Percentiles rank a stretch among this genome's conserved stretches.
Conservation (phyloP, 1,139 yeast species). For the Zhuliangozyma blackwelliae region DNA sequence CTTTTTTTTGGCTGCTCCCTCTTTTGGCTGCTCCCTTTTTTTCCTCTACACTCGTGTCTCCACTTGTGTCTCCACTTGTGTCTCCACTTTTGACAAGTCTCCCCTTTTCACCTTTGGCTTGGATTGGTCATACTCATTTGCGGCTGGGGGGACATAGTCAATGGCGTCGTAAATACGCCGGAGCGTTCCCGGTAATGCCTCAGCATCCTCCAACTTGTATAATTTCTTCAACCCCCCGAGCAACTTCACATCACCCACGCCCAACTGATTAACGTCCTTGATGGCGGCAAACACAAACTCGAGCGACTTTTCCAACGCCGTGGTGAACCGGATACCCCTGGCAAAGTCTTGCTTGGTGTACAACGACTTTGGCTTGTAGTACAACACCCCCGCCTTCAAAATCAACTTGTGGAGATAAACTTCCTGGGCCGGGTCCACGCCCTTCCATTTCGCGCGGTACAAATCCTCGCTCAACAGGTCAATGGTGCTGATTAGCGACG, state of each 20-base stretch:
- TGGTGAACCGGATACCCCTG: constrained; percentile 10
- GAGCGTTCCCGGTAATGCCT: neutral
- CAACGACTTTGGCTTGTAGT: constrained; percentile 23
- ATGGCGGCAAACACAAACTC: constrained; percentile 17
- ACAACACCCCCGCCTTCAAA: constrained; percentile 27
- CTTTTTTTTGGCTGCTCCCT: no score
- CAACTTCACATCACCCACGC: constrained; percentile 15
- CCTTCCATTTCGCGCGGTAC: constrained; percentile 26
- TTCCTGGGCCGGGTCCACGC: constrained; percentile 11
- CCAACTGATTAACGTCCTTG: constrained; percentile 13
- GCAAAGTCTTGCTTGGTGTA: constrained; percentile 1
- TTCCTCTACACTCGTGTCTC: no score
- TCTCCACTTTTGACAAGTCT: no score
- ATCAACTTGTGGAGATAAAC: constrained; percentile 22
- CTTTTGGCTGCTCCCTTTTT: no score
- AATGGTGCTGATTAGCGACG: neutral
- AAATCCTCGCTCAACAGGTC: constrained; percentile 9
- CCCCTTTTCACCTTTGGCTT: no score
- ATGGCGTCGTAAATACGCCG: no score
- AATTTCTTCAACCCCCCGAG: constrained; percentile 17
- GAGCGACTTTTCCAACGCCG: constrained; percentile 19
- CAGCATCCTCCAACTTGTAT: constrained; percentile 13
- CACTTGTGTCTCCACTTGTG: neutral
- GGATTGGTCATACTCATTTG: no score
- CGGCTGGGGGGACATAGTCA: no score